These are phyloP conservation scores for Chlamydomonas sp. DNA, from an alignment of 139 green algal genomes.

Conservation along the genomic window DNA sequence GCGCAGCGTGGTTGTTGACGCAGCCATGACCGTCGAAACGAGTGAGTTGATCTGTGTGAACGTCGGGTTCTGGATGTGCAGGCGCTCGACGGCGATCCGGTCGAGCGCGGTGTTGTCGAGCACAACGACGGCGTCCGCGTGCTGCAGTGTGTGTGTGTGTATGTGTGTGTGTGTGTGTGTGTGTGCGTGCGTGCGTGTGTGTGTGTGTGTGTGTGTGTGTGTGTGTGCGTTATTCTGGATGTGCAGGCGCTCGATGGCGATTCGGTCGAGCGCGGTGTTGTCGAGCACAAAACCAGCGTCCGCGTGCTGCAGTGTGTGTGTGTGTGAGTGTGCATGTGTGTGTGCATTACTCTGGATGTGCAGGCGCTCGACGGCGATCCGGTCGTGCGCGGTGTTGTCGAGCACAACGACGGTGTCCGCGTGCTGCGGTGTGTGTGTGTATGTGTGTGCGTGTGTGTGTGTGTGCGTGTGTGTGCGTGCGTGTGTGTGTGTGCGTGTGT, in stretches of 20 bases:
- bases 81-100: slow-evolving; percentile 75
- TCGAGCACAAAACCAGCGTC: slow-evolving; percentile 71
- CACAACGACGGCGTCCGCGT: slow-evolving; percentile 56
- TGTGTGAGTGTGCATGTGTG: slow-evolving; percentile 36
- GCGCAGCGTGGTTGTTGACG: slow-evolving; percentile 89
- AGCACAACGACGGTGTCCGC: slow-evolving; percentile 63
- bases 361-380: slow-evolving; percentile 78
- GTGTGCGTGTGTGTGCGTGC: no score
- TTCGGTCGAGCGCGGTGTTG: slow-evolving; percentile 85
- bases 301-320: no score
- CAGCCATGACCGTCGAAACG: slow-evolving; percentile 97
- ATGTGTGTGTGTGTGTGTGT: no score
- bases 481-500: no score
- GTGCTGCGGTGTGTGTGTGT: slow-evolving; percentile 11
- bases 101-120: slow-evolving; percentile 88
- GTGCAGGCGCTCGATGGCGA: slow-evolving; percentile 69
- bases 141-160: no score
- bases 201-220: no score
- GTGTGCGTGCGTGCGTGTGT: no score
- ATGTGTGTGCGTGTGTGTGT: no score
- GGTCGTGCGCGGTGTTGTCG: slow-evolving; percentile 85
- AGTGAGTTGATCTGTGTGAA: slow-evolving; percentile 79
- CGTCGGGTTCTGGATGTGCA: slow-evolving; percentile 41
- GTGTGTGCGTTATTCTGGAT: slow-evolving; percentile 36
- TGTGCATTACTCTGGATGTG: no score